Conservation (phyloP, 495 filamentous ascomycete genomes). For the Bathelium albidoporum region DNA sequence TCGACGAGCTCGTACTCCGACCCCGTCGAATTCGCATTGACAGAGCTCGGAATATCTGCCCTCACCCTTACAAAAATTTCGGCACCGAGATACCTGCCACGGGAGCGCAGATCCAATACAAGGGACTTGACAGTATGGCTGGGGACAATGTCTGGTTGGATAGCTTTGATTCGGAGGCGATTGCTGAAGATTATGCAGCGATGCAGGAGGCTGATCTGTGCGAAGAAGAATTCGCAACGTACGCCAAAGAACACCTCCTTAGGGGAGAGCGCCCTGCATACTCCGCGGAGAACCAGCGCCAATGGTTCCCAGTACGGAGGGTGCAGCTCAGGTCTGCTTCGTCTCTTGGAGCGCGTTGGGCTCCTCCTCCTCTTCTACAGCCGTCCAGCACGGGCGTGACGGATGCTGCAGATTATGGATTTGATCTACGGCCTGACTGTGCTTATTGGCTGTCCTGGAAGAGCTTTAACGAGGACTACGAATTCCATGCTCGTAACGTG, state of each 20-base stretch:
- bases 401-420: background rate
- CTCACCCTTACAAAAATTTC: background rate
- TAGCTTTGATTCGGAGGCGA: background rate
- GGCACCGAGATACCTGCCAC: background rate
- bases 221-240: background rate
- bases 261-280: background rate
- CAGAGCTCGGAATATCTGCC: background rate
- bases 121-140: background rate
- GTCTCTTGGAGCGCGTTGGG: slow-evolving; percentile 26
- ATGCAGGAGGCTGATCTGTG: background rate
- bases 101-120: background rate
- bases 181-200: background rate
- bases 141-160: background rate
- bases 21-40: background rate
- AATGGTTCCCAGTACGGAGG: background rate
- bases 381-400: background rate
- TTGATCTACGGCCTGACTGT: background rate
- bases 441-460: background rate
- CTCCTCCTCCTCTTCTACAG: slow-evolving; percentile 7
- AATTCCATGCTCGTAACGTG: background rate
- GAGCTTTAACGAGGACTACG: slow-evolving; percentile 4
- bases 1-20: background rate
- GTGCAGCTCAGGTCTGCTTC: slow-evolving; percentile 6
- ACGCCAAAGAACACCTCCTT: background rate
- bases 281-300: background rate